phyloP scores from a whole-genome alignment of 108 stramenopile genomes.

The Cyclotella sp. region DNA sequence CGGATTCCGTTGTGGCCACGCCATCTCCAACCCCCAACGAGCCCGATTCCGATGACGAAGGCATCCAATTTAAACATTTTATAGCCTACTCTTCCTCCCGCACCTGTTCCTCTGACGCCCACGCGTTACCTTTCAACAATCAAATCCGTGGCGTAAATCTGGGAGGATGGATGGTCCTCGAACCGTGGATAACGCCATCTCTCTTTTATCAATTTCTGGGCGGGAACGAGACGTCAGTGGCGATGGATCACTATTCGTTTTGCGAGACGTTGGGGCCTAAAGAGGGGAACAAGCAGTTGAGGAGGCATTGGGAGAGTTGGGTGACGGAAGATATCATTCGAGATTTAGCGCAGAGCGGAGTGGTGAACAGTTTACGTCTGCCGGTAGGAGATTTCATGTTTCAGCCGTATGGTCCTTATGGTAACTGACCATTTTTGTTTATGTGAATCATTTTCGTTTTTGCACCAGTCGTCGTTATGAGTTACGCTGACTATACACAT shows the following conservation, averaged over 20 bases:
- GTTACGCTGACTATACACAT: not conserved
- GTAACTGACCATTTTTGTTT: constrained; percentile 2
- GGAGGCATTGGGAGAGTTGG: constrained; percentile 91
- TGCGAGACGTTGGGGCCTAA: constrained; percentile 84
- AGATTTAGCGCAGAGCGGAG: constrained; percentile 71
- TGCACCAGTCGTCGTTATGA: not conserved
- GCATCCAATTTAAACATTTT: constrained; percentile 58
- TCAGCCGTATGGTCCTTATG: constrained; percentile 89
- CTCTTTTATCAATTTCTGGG: constrained; percentile 95
- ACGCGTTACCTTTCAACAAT: constrained; percentile 85
- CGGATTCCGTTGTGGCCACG: not conserved
- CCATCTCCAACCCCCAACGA: constrained; percentile 2
- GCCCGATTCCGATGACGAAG: constrained; percentile 10
- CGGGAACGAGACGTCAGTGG: constrained; percentile 66
- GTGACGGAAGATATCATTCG: constrained; percentile 81
- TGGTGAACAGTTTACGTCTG: constrained; percentile 83
- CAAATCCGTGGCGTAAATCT: constrained; percentile 90
- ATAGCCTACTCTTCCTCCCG: constrained; percentile 64
- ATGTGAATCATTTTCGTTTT: not conserved
- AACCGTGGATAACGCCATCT: constrained; percentile 94
- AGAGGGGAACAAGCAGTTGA: constrained; percentile 89
- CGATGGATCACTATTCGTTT: constrained; percentile 91
- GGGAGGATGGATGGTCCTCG: constrained; percentile 96
- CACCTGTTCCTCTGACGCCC: constrained; percentile 73
- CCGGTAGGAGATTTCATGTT: constrained; percentile 95